A percentile compares a stretch with the other conserved stretches of the same genome.
phyloP scores from a whole-genome alignment of 2,329 filamentous ascomycete genomes.

The Pseudocercospora fuligena region DNA sequence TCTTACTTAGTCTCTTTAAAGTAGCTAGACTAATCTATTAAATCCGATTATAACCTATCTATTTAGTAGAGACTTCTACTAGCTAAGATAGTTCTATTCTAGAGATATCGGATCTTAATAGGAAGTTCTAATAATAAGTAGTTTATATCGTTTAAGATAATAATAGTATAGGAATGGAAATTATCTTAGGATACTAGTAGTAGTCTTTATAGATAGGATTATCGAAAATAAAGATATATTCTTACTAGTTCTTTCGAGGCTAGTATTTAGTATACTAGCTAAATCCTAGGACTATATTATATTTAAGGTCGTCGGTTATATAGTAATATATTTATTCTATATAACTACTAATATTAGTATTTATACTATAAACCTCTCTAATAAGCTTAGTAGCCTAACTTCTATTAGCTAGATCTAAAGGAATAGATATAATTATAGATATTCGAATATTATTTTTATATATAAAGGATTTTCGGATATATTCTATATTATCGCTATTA shows the following conservation, averaged over 20 bases:
- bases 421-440: too few relatives aligned
- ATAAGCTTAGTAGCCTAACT: too few relatives aligned
- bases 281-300: neutral
- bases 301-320: neutral
- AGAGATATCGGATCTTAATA: neutral
- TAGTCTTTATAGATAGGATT: neutral
- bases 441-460: too few relatives aligned
- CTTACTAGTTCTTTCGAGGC: neutral
- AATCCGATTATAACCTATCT: neutral
- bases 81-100: neutral
- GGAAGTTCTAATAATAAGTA: neutral
- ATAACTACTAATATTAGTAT: neutral
- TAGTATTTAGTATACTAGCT: neutral
- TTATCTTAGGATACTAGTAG: neutral
- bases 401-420: too few relatives aligned
- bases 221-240: neutral
- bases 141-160: neutral
- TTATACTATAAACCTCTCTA: too few relatives aligned
- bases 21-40: neutral
- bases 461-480: too few relatives aligned
- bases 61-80: neutral
- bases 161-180: neutral
- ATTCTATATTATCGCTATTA: too few relatives aligned
- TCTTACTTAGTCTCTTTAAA: neutral
- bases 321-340: neutral